Evolutionary conservation across 495 filamentous ascomycete species (phyloP).

Genomic region (Darksidea phi): DNA sequence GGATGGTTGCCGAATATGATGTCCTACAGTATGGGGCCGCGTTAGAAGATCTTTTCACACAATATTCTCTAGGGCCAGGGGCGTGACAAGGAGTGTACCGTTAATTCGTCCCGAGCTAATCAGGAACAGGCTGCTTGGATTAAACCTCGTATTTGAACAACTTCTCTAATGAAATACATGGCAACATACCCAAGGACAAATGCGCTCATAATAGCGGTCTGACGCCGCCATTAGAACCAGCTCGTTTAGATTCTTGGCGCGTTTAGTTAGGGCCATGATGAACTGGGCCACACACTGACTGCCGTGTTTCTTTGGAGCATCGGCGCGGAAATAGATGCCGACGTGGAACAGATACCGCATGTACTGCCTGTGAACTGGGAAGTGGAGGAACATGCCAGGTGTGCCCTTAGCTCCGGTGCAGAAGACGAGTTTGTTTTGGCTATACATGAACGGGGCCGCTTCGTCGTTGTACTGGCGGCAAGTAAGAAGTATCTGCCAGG

Average conservation of each 20-base stretch:
- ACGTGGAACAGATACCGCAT: slow-evolving; percentile 17
- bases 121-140: too few species aligned
- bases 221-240: slow-evolving; percentile 17
- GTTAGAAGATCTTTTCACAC: too few species aligned
- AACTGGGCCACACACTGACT: slow-evolving; percentile 14
- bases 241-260: slow-evolving; percentile 12
- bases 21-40: background rate
- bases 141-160: too few species aligned
- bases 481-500: slow-evolving; percentile 21
- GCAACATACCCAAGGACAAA: slow-evolving; percentile 3
- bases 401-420: slow-evolving; percentile 18
- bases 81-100: too few species aligned
- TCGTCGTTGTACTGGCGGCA: slow-evolving; percentile 28
- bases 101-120: too few species aligned
- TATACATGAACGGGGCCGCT: slow-evolving; percentile 18
- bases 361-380: slow-evolving; percentile 11
- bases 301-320: slow-evolving; percentile 1
- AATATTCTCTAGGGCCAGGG: too few species aligned
- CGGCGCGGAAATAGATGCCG: slow-evolving; percentile 22
- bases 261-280: slow-evolving; percentile 1
- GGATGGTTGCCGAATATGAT: slow-evolving; percentile 14
- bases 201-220: slow-evolving; percentile 18
- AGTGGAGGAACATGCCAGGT: slow-evolving; percentile 14
- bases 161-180: too few species aligned
- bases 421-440: slow-evolving; percentile 15